Conservation (phyloP, 192 early-diverging fungal genomes). For the Nowakowskiella sp. region DNA sequence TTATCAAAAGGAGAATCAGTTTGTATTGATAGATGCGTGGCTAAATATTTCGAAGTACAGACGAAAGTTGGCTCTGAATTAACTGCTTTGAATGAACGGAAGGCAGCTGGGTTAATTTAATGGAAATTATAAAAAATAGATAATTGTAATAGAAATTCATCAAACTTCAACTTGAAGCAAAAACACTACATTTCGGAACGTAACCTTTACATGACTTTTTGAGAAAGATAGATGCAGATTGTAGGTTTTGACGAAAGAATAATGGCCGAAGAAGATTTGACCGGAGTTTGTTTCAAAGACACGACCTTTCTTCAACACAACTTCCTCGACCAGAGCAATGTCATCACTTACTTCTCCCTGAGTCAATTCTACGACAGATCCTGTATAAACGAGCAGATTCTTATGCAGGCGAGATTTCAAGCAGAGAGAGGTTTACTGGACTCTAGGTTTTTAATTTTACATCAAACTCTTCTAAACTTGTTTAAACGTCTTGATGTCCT, state of each 20-base stretch:
- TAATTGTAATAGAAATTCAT: no score
- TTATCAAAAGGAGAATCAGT: constrained; percentile 87
- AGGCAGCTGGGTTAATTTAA: no score
- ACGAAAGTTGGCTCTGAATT: constrained; percentile 67
- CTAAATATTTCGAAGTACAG: constrained; percentile 81
- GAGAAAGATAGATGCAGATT: no score
- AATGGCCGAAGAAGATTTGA: constrained; percentile 26
- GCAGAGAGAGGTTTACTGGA: constrained; percentile 17
- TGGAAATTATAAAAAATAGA: no score
- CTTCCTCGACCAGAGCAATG: constrained; percentile 33
- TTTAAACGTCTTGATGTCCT: background rate
- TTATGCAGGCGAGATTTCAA: constrained; percentile 38
- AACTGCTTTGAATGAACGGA: no score
- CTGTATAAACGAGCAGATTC: constrained; percentile 36
- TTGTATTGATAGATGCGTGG: constrained; percentile 81
- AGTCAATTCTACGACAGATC: constrained; percentile 42
- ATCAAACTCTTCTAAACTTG: background rate
- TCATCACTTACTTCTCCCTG: constrained; percentile 37
- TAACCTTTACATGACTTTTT: no score
- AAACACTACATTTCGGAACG: no score
- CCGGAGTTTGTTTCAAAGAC: constrained; percentile 42
- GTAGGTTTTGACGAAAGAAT: no score
- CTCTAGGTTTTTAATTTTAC: constrained; percentile 5
- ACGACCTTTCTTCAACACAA: constrained; percentile 36
- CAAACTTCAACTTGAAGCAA: no score